Evolutionary conservation across 768 basidiomycete species (phyloP).

Genomic region (Tylopilus plumbeoviolaceoides): DNA sequence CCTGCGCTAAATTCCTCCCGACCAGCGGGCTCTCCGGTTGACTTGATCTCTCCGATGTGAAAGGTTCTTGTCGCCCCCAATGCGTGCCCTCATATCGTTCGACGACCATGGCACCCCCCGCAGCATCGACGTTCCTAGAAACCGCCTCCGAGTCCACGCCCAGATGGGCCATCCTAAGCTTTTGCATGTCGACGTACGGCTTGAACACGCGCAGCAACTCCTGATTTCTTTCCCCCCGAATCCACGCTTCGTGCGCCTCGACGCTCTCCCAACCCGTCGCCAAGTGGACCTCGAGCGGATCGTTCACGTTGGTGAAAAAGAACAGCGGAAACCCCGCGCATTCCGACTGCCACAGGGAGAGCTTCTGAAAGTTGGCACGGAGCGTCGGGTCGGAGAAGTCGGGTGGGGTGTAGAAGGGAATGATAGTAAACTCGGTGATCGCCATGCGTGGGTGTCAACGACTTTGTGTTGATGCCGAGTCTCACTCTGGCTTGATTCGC

Average conservation of each 20-base stretch:
- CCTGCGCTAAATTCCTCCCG: constrained; percentile 16
- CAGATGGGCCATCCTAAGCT: constrained; percentile 36
- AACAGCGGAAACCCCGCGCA: constrained; percentile 41
- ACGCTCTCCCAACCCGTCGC: constrained; percentile 44
- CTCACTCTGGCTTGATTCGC: no score
- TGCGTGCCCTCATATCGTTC: constrained; percentile 3
- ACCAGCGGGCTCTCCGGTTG: background rate
- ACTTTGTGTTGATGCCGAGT: no score
- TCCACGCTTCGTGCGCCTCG: constrained; percentile 40
- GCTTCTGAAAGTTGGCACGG: constrained; percentile 27
- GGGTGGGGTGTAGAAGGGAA: constrained; percentile 33
- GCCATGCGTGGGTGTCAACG: constrained; percentile 28
- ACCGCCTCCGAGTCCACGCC: constrained; percentile 36
- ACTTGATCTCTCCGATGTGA: background rate
- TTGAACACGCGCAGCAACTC: constrained; percentile 31
- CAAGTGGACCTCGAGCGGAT: constrained; percentile 31
- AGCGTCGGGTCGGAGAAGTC: constrained; percentile 29
- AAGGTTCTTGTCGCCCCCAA: background rate
- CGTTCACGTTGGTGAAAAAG: constrained; percentile 30
- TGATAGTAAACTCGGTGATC: constrained; percentile 41
- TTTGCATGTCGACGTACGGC: constrained; percentile 27
- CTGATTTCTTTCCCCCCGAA: constrained; percentile 38
- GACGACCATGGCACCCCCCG: background rate
- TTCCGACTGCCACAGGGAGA: constrained; percentile 35
- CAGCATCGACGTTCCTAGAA: constrained; percentile 5